Conservation (phyloP, 352 stramenopile species). For the Globisporangium acanthophoron region DNA sequence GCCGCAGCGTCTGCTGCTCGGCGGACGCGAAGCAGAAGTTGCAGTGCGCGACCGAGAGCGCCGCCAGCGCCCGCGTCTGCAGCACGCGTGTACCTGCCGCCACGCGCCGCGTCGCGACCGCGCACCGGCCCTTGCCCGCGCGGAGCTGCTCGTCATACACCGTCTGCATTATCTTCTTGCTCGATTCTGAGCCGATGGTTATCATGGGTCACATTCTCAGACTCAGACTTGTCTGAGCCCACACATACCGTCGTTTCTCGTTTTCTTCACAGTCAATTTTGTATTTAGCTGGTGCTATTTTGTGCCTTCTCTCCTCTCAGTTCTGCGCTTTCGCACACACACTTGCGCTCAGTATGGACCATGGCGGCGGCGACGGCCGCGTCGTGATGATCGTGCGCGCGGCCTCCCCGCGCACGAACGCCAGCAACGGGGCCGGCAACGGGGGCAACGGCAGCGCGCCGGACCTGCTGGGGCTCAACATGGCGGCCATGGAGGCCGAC, state of each 20-base stretch:
- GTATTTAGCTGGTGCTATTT: neutral
- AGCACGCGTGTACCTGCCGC: conserved; percentile 29
- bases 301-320: neutral
- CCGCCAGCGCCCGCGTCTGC: conserved; percentile 18
- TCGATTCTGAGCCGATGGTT: neutral
- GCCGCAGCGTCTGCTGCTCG: neutral
- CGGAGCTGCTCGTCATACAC: conserved; percentile 19
- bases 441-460: conserved; percentile 4
- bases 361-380: conserved; percentile 37
- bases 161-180: neutral
- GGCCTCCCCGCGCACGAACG: conserved; percentile 34
- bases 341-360: neutral
- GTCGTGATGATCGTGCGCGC: conserved; percentile 80
- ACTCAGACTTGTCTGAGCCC: neutral
- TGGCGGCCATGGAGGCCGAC: conserved; percentile 66
- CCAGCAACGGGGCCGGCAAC: neutral
- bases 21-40: conserved; percentile 36
- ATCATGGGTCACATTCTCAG: neutral
- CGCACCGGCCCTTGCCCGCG: conserved; percentile 37
- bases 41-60: conserved; percentile 34
- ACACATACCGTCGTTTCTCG: neutral
- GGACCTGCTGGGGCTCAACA: conserved; percentile 35
- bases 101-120: conserved; percentile 27
- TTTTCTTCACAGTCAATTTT: neutral
- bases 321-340: neutral